A percentile compares a stretch with the other conserved stretches of the same genome.
These are phyloP conservation scores for Mycena indigotica DNA, from an alignment of 768 basidiomycete species.

Conservation along the genomic window DNA sequence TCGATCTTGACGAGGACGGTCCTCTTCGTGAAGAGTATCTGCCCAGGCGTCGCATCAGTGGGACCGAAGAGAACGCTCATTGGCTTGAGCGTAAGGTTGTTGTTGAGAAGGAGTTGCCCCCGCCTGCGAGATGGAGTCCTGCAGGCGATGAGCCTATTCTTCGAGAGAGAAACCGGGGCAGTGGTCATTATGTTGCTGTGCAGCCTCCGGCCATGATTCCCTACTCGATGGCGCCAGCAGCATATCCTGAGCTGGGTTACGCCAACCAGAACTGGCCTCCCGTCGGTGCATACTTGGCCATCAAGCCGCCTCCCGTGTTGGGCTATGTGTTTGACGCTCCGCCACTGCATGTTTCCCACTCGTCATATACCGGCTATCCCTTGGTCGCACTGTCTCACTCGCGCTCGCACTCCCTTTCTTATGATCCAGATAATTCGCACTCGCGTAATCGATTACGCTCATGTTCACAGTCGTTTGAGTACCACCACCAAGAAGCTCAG, in stretches of 20 bases:
- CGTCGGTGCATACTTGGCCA: slow-evolving; percentile 33
- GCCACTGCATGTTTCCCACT: slow-evolving; percentile 34
- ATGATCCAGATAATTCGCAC: slow-evolving; percentile 51
- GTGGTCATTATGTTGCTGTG: slow-evolving; percentile 66
- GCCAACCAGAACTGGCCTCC: slow-evolving; percentile 44
- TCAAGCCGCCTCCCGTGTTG: slow-evolving; percentile 37
- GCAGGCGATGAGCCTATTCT: slow-evolving; percentile 76
- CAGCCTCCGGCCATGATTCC: slow-evolving; percentile 47
- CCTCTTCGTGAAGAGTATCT: slow-evolving; percentile 81
- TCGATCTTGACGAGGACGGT: slow-evolving; percentile 82
- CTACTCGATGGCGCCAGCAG: slow-evolving; percentile 35
- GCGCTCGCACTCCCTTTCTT: slow-evolving; percentile 60
- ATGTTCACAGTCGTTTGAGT: slow-evolving; percentile 64
- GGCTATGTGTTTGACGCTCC: slow-evolving; percentile 43
- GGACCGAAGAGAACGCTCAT: slow-evolving; percentile 15
- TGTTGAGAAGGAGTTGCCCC: slow-evolving; percentile 51
- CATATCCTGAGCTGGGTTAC: slow-evolving; percentile 39
- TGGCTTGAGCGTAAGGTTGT: slow-evolving; percentile 20
- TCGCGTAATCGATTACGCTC: slow-evolving; percentile 56
- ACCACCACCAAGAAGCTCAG: slow-evolving; percentile 43
- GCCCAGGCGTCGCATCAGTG: slow-evolving; percentile 64
- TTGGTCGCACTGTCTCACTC: slow-evolving; percentile 47
- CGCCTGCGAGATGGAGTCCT: slow-evolving; percentile 82
- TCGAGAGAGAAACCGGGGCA: slow-evolving; percentile 51
- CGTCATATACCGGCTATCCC: slow-evolving; percentile 41